Conservation (phyloP, 805 yeast species). For the Candida awuae region DNA sequence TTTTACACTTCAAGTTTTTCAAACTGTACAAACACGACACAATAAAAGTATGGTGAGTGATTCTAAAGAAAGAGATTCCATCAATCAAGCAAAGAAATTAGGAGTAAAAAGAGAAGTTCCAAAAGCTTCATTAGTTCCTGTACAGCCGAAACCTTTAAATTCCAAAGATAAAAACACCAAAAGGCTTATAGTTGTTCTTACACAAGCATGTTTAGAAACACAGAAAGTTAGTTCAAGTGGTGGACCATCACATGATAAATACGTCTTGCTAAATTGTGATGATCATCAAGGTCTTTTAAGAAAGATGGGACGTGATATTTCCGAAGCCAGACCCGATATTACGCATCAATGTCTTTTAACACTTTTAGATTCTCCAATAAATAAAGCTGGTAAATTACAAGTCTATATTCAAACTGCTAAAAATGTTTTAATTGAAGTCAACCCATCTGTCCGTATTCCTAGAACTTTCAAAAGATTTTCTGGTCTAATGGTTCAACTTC, state of each 20-base stretch:
- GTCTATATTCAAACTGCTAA: conserved; percentile 94
- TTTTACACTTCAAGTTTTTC: background rate
- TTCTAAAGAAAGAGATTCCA: conserved; percentile 39
- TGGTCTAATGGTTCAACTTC: conserved; percentile 93
- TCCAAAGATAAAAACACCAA: conserved; percentile 83
- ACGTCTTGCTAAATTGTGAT: conserved; percentile 90
- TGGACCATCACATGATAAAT: conserved; percentile 81
- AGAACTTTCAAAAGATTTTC: conserved; percentile 97
- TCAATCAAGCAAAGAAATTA: conserved; percentile 20
- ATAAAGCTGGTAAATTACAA: conserved; percentile 94
- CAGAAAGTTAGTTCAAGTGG: conserved; percentile 72
- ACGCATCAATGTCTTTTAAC: conserved; percentile 97
- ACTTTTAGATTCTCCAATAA: conserved; percentile 91
- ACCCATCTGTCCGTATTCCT: conserved; percentile 94
- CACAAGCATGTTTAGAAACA: conserved; percentile 94
- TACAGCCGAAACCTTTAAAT: conserved; percentile 70
- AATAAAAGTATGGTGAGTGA: conserved; percentile 36
- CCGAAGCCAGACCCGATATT: conserved; percentile 98
- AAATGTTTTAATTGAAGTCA: conserved; percentile 91
- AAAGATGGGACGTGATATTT: conserved; percentile 94
- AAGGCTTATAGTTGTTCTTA: conserved; percentile 85
- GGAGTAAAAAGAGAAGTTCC: conserved; percentile 23
- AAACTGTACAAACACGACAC: background rate
- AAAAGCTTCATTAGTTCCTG: conserved; percentile 73
- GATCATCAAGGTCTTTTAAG: conserved; percentile 94